Evolutionary conservation across 345 rosid species (phyloP).

Genomic region (Populus ilicifolia): DNA sequence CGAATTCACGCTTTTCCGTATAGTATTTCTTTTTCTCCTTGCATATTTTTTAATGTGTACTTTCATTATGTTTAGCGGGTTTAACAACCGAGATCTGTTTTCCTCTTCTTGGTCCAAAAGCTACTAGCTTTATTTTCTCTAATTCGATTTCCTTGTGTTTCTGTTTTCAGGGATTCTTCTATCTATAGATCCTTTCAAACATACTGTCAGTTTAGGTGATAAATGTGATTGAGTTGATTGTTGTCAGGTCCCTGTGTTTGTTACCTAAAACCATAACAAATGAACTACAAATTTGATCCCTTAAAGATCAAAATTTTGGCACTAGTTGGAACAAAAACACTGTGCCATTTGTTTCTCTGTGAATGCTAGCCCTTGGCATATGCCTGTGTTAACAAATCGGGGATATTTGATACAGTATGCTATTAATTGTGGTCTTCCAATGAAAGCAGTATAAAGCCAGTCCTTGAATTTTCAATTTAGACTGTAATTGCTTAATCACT

Average conservation of each 20-base stretch:
- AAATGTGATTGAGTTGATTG: constrained; percentile 17
- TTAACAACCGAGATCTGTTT: constrained; percentile 44
- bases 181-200: constrained; percentile 15
- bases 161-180: constrained; percentile 13
- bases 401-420: background rate
- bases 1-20: background rate
- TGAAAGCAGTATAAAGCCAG: background rate
- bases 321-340: background rate
- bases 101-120: constrained; percentile 7
- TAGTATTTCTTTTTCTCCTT: background rate
- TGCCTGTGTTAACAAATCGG: background rate
- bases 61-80: background rate
- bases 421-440: background rate
- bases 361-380: background rate
- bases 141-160: constrained; percentile 12
- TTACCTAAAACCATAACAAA: background rate
- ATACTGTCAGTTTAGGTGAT: constrained; percentile 10
- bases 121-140: constrained; percentile 5
- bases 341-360: background rate
- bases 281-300: constrained; percentile 8
- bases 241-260: constrained; percentile 21
- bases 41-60: background rate
- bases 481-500: background rate
- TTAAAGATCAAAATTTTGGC: background rate
- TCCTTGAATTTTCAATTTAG: background rate